Percentiles rank a stretch among this genome's conserved stretches.
phyloP scores from a whole-genome alignment of 805 yeast genomes.

The Metschnikowia continentalis region DNA sequence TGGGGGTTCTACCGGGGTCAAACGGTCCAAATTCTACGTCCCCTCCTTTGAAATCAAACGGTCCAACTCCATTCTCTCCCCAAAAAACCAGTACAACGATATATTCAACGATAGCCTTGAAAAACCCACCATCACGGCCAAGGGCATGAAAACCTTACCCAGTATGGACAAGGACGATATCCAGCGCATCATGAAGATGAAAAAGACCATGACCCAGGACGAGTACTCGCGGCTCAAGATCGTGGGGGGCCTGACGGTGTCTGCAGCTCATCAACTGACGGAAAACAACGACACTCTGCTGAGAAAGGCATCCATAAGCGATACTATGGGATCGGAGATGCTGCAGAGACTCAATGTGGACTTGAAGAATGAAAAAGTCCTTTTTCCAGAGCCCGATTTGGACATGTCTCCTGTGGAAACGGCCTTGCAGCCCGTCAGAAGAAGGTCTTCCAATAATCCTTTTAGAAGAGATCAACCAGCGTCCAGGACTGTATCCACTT shows the following conservation, averaged over 20 bases:
- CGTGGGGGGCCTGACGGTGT: constrained; percentile 18
- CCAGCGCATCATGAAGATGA: constrained; percentile 31
- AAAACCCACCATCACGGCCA: constrained; percentile 38
- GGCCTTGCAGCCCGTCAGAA: background rate
- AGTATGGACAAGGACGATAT: constrained; percentile 47
- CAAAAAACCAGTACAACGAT: constrained; percentile 37
- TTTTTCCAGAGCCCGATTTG: background rate
- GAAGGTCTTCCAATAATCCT: constrained; percentile 2
- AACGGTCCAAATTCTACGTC: constrained; percentile 32
- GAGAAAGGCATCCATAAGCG: constrained; percentile 15
- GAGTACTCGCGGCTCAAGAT: constrained; percentile 36
- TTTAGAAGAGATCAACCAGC: background rate
- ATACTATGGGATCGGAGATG: constrained; percentile 9
- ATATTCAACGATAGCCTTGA: constrained; percentile 28
- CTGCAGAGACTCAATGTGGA: background rate
- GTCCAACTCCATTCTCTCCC: constrained; percentile 31
- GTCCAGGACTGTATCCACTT: no score
- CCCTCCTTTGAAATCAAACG: constrained; percentile 42
- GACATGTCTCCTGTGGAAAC: background rate
- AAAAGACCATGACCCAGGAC: constrained; percentile 37
- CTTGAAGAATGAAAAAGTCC: background rate
- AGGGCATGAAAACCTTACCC: constrained; percentile 46
- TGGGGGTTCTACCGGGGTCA: background rate
- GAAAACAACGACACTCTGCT: constrained; percentile 10
- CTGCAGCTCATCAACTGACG: constrained; percentile 16